Evolutionary conservation across 768 basidiomycete species (phyloP).

Genomic region (Boletus fagicola): DNA sequence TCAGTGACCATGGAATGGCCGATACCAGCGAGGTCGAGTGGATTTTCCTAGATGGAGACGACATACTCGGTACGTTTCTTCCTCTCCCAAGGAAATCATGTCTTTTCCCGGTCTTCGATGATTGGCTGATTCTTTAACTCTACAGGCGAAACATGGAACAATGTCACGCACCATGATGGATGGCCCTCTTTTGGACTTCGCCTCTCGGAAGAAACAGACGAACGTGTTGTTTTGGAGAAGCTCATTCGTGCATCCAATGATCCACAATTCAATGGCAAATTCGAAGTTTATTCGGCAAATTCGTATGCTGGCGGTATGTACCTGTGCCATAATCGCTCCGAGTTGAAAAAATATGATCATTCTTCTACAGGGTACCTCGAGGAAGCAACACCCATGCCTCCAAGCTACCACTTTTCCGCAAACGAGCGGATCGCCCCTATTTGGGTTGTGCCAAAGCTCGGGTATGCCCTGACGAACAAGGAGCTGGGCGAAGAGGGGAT

Average conservation of each 20-base stretch:
- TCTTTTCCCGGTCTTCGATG: neutral
- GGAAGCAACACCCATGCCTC: constrained; percentile 54
- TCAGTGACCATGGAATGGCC: constrained; percentile 91
- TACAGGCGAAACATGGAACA: constrained; percentile 26
- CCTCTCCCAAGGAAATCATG: neutral
- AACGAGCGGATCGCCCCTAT: constrained; percentile 84
- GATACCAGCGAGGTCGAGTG: constrained; percentile 78
- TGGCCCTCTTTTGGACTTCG: constrained; percentile 91
- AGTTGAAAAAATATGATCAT: neutral
- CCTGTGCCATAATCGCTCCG: neutral
- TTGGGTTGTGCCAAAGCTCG: constrained; percentile 79
- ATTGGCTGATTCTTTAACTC: neutral
- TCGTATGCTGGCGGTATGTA: constrained; percentile 23
- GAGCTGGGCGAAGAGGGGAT: constrained; percentile 58
- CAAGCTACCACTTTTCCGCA: constrained; percentile 70
- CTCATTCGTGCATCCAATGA: constrained; percentile 52
- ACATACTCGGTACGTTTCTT: constrained; percentile 26
- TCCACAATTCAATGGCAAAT: constrained; percentile 47
- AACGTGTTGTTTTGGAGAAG: constrained; percentile 50
- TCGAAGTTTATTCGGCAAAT: constrained; percentile 50
- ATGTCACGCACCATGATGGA: constrained; percentile 63
- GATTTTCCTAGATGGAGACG: constrained; percentile 66
- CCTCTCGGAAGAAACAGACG: constrained; percentile 60
- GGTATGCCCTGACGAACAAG: constrained; percentile 73
- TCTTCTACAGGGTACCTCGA: constrained; percentile 8